Conservation (phyloP, 345 rosid genomes). For the Camelina neglecta region DNA sequence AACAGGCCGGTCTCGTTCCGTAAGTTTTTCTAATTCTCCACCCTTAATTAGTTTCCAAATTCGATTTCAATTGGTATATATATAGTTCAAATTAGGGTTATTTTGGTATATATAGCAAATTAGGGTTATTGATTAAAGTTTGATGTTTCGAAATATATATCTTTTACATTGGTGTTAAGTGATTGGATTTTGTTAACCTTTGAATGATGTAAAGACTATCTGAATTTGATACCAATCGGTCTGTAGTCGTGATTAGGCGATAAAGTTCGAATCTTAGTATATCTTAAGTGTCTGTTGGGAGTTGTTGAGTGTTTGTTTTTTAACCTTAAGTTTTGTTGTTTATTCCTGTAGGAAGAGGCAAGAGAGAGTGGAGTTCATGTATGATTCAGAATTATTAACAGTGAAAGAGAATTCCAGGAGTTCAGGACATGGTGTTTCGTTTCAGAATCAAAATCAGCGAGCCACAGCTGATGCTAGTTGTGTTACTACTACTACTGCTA, state of each 20-base stretch:
- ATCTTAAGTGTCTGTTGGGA: too few species aligned
- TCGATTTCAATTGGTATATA: background rate
- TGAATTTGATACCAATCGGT: too few species aligned
- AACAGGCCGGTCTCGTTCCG: conserved; percentile 82
- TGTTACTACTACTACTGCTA: background rate
- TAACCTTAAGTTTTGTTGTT: too few species aligned
- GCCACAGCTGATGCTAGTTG: conserved; percentile 21
- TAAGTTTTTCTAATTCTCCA: conserved; percentile 36
- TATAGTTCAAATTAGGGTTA: background rate
- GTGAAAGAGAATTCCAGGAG: background rate
- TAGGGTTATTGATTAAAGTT: conserved; percentile 13
- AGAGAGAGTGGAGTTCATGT: conserved; percentile 59
- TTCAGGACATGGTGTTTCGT: conserved; percentile 62
- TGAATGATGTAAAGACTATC: too few species aligned
- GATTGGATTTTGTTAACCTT: too few species aligned
- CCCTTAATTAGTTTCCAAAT: too few species aligned
- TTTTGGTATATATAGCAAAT: background rate
- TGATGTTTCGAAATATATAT: background rate
- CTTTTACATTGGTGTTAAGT: too few species aligned
- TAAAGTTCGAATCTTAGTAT: too few species aligned
- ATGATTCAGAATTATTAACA: conserved; percentile 42
- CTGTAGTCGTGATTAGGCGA: too few species aligned
- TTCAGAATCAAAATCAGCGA: conserved; percentile 57
- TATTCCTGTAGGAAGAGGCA: too few species aligned
- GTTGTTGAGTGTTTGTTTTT: too few species aligned